Conservation (phyloP, 1,284 basidiomycete genomes). For the Bondarzewia mesenterica region DNA sequence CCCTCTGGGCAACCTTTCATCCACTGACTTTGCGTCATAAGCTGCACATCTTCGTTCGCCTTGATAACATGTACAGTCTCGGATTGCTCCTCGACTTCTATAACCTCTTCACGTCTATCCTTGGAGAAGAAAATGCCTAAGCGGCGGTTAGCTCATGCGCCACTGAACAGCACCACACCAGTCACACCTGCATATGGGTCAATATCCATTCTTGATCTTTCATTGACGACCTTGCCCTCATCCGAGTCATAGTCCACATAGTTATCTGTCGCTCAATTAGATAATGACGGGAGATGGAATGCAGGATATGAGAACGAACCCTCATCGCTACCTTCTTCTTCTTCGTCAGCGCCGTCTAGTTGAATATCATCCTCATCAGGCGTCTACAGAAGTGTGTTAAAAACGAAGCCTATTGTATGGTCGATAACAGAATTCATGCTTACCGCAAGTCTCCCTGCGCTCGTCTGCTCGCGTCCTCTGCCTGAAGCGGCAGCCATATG, state of each 20-base stretch:
- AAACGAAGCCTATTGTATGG: not conserved
- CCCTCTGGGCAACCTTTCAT: constrained; percentile 95
- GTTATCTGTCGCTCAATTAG: constrained; percentile 32
- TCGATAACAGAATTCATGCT: not conserved
- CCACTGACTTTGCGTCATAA: constrained; percentile 88
- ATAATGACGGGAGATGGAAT: constrained; percentile 3
- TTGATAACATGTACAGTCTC: constrained; percentile 43
- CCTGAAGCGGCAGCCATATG: constrained; percentile 15
- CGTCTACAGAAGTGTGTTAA: constrained; percentile 32
- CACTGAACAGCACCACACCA: not conserved
- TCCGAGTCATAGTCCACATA: constrained; percentile 77
- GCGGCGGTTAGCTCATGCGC: not conserved
- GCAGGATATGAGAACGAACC: constrained; percentile 1
- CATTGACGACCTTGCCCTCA: constrained; percentile 40
- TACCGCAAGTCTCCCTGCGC: constrained; percentile 14
- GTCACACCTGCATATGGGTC: constrained; percentile 78
- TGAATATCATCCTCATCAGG: constrained; percentile 43
- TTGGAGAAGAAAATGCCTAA: constrained; percentile 88
- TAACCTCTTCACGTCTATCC: constrained; percentile 77
- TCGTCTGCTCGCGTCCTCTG: constrained; percentile 20
- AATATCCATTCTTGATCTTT: constrained; percentile 36
- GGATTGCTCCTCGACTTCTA: constrained; percentile 77
- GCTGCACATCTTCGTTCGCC: constrained; percentile 39
- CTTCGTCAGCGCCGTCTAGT: constrained; percentile 27
- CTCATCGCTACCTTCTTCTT: constrained; percentile 35